phyloP scores from a whole-genome alignment of 2,329 filamentous ascomycete genomes.

The Cladosporium sp. region DNA sequence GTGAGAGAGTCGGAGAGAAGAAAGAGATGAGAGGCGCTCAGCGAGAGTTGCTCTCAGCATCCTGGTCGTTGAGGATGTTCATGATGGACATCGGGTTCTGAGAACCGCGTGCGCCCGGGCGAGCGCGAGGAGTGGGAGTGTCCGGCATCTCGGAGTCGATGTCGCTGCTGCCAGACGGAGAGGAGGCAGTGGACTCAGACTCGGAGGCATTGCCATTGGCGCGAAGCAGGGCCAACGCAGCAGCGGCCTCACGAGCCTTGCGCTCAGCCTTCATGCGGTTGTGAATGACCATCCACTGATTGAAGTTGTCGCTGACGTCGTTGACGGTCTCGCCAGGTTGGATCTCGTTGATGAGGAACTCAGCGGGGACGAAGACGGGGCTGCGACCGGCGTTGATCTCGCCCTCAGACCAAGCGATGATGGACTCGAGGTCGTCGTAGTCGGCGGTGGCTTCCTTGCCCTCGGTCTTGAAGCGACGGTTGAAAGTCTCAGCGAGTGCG shows the following conservation, averaged over 20 bases:
- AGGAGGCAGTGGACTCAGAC: not conserved
- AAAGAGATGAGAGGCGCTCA: no score
- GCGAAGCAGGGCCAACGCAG: not conserved
- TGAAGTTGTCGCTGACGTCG: conserved; percentile 23
- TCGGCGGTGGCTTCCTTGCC: conserved; percentile 15
- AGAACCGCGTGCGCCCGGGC: no score
- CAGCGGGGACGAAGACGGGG: conserved; percentile 26
- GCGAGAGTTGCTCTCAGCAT: no score
- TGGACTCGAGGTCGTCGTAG: conserved; percentile 21
- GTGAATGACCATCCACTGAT: conserved; percentile 16
- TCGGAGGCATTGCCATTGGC: no score
- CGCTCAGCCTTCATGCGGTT: no score
- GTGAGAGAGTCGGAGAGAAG: no score
- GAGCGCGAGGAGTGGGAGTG: no score
- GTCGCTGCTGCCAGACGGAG: not conserved
- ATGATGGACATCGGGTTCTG: not conserved
- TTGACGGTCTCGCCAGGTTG: conserved; percentile 19
- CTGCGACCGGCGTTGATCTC: conserved; percentile 18
- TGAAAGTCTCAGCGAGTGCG: conserved; percentile 22
- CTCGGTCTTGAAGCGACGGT: conserved; percentile 12
- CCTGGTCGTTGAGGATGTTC: not conserved
- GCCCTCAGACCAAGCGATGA: conserved; percentile 23
- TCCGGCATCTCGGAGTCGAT: no score
- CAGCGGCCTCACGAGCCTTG: no score
- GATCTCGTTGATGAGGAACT: conserved; percentile 27